These are phyloP conservation scores for Trichophyton verrucosum DNA, from an alignment of 2,329 filamentous ascomycete species.

Conservation along the genomic window DNA sequence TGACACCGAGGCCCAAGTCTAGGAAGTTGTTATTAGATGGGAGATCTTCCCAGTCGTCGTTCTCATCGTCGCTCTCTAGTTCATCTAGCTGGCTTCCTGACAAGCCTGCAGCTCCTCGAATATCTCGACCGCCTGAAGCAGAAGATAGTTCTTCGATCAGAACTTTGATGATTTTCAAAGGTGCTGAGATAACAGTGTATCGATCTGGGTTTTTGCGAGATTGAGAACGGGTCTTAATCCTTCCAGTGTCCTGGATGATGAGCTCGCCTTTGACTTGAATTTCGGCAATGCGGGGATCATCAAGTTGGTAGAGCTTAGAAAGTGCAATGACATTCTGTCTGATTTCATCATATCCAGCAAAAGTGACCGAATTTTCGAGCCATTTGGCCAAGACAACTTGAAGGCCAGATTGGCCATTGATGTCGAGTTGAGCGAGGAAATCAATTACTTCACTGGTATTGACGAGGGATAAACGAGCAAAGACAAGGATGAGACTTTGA, in stretches of 20 bases:
- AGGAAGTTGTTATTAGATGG: conserved; percentile 53
- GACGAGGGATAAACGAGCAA: conserved; percentile 75
- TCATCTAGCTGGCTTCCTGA: conserved; percentile 50
- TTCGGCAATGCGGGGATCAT: conserved; percentile 65
- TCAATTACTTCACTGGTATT: conserved; percentile 82
- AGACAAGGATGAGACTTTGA: conserved; percentile 88
- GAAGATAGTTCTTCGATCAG: conserved; percentile 83
- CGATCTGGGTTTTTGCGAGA: conserved; percentile 79
- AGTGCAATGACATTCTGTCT: conserved; percentile 91
- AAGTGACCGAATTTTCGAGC: conserved; percentile 93
- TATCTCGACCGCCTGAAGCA: conserved; percentile 49
- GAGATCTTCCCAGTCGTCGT: conserved; percentile 84
- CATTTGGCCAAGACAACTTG: conserved; percentile 86
- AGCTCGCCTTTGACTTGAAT: conserved; percentile 86
- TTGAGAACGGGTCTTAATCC: conserved; percentile 89
- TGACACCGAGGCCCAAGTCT: conserved; percentile 59
- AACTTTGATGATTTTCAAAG: conserved; percentile 92
- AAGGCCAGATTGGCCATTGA: conserved; percentile 64
- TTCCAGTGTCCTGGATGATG: conserved; percentile 62
- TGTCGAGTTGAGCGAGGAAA: conserved; percentile 74
- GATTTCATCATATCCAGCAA: conserved; percentile 97
- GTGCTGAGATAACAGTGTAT: conserved; percentile 75
- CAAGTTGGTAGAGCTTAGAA: conserved; percentile 77
- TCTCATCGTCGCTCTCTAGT: conserved; percentile 54
- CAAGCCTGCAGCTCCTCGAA: conserved; percentile 42